A percentile compares a stretch with the other conserved stretches of the same genome.
phyloP scores from a whole-genome alignment of 768 basidiomycete species.

The Kwoniella heveanensis region DNA sequence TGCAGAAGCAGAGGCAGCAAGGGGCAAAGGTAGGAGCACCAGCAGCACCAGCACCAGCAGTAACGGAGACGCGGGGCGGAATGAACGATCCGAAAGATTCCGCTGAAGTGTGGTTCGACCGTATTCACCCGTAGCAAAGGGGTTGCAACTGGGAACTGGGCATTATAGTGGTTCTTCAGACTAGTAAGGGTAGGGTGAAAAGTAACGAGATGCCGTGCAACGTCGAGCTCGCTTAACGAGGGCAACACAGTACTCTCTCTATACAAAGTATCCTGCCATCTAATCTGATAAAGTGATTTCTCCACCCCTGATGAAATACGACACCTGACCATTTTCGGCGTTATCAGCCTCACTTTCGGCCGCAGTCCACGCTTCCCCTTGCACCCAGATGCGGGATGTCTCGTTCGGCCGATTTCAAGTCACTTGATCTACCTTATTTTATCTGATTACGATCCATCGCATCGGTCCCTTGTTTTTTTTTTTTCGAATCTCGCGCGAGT shows the following conservation, averaged over 20 bases:
- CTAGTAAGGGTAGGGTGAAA: no score
- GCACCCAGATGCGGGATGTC: not conserved
- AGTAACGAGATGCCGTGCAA: no score
- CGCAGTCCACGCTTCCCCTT: not conserved
- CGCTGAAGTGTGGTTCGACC: not conserved
- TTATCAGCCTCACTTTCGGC: not conserved
- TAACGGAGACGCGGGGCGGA: not conserved
- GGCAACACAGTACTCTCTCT: no score
- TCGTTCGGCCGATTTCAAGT: not conserved
- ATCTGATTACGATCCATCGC: not conserved
- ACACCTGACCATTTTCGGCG: no score
- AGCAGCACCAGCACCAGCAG: no score
- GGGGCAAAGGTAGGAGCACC: no score
- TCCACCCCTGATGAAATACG: no score
- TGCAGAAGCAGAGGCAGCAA: no score
- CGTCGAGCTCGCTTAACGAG: no score
- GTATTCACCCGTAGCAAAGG: not conserved
- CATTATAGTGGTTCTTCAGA: no score
- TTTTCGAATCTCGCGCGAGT: not conserved
- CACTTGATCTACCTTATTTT: not conserved
- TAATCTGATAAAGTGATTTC: conserved; percentile 2
- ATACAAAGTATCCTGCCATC: not conserved
- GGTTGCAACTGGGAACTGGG: no score
- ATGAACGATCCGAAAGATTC: not conserved
- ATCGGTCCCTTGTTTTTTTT: no score